Evolutionary conservation across 2,329 filamentous ascomycete species (phyloP).

Genomic region (Pseudofabraea citricarpa): DNA sequence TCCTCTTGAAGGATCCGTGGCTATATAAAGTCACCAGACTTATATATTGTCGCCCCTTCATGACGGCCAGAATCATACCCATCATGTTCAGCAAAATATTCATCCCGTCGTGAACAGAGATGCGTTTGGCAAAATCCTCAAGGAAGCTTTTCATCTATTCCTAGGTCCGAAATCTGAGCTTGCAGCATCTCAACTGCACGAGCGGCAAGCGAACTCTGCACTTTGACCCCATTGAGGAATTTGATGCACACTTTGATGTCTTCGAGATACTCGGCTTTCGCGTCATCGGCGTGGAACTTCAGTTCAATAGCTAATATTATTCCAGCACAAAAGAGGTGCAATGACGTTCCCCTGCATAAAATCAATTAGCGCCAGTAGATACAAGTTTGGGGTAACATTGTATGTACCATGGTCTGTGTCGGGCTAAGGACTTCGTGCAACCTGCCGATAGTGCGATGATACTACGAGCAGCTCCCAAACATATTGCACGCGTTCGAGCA

Average conservation of each 20-base stretch:
- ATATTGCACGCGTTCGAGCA: constrained; percentile 1
- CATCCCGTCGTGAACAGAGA: too few species aligned
- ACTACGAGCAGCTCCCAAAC: background rate
- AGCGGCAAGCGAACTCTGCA: background rate
- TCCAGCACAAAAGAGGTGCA: constrained; percentile 3
- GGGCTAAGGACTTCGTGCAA: background rate
- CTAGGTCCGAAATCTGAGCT: background rate
- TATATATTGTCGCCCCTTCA: too few species aligned
- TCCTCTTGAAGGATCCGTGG: too few species aligned
- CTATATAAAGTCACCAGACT: too few species aligned
- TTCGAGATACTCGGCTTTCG: background rate
- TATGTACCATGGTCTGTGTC: constrained; percentile 2
- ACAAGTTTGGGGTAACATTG: background rate
- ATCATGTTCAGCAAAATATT: background rate
- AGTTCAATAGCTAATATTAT: constrained; percentile 4
- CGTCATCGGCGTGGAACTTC: background rate
- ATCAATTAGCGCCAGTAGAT: background rate
- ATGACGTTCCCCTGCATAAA: background rate
- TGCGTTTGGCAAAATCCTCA: too few species aligned
- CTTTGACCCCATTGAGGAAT: constrained; percentile 2
- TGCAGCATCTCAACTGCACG: constrained; percentile 1
- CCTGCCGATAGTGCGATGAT: background rate
- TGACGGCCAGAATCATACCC: too few species aligned
- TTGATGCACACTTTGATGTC: constrained; percentile 3
- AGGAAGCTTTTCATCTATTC: background rate